These are phyloP conservation scores for Juncus inflexus DNA, from an alignment of 176 grass and related monocot species.

Conservation along the genomic window DNA sequence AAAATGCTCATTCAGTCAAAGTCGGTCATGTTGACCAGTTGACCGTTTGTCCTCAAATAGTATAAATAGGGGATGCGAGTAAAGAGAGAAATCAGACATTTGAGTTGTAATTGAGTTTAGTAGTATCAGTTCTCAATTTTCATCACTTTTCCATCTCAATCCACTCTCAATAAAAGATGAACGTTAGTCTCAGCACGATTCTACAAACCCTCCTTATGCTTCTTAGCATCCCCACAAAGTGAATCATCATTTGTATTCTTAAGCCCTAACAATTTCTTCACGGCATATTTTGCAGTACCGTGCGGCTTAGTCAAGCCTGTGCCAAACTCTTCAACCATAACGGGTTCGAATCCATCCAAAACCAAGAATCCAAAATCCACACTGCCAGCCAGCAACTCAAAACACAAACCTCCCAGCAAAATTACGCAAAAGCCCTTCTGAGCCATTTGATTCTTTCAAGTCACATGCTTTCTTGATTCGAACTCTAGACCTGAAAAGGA, in stretches of 20 bases:
- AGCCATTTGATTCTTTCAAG: slow-evolving; percentile 10
- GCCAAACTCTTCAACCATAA: slow-evolving; percentile 56
- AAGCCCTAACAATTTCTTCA: slow-evolving; percentile 63
- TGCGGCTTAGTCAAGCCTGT: slow-evolving; percentile 71
- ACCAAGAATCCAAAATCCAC: slow-evolving; percentile 82
- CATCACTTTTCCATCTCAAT: too few relatives aligned
- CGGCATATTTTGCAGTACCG: slow-evolving; percentile 70
- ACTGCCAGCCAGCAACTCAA: slow-evolving; percentile 62
- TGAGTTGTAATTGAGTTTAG: too few relatives aligned
- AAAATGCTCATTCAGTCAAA: too few relatives aligned
- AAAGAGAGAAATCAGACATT: neutral
- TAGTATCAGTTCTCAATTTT: too few relatives aligned
- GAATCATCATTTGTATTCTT: slow-evolving; percentile 56
- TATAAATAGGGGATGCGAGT: neutral
- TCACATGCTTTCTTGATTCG: slow-evolving; percentile 45
- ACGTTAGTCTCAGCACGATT: slow-evolving; percentile 33
- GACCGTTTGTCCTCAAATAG: too few relatives aligned
- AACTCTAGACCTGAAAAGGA: slow-evolving; percentile 93
- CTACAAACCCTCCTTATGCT: slow-evolving; percentile 57
- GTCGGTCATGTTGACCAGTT: too few relatives aligned
- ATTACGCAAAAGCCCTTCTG: slow-evolving; percentile 50
- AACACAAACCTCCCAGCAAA: slow-evolving; percentile 72
- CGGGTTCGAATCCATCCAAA: slow-evolving; percentile 39
- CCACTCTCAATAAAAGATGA: neutral
- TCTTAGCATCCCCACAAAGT: slow-evolving; percentile 40